These are phyloP conservation scores for Huntiella omanensis DNA, from an alignment of 2,329 filamentous ascomycete species.

Conservation along the genomic window DNA sequence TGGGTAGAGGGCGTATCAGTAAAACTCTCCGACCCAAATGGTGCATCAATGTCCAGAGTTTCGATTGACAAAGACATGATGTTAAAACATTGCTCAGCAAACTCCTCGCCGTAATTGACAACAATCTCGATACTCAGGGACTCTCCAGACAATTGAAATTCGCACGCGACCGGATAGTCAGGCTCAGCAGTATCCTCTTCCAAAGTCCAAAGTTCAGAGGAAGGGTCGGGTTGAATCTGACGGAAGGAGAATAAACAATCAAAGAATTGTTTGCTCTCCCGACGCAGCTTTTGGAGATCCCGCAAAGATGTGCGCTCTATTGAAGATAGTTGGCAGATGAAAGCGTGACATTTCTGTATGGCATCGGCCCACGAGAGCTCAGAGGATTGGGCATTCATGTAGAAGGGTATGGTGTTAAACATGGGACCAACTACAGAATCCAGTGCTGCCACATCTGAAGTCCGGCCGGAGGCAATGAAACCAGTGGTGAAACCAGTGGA, in stretches of 20 bases:
- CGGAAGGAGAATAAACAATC: slow-evolving; percentile 74
- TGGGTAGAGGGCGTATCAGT: no score
- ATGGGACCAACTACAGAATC: slow-evolving; percentile 60
- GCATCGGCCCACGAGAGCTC: slow-evolving; percentile 36
- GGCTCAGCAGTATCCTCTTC: slow-evolving; percentile 28
- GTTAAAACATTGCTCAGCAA: no score
- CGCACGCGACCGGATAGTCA: slow-evolving; percentile 64
- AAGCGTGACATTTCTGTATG: slow-evolving; percentile 47
- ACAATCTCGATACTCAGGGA: background rate
- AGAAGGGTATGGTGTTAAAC: slow-evolving; percentile 76
- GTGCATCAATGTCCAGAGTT: no score
- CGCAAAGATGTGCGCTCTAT: slow-evolving; percentile 67
- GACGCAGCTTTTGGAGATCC: slow-evolving; percentile 63
- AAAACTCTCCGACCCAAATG: no score
- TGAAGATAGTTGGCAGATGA: slow-evolving; percentile 45
- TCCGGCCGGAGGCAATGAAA: slow-evolving; percentile 60
- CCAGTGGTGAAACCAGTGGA: slow-evolving; percentile 39
- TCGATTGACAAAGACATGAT: no score
- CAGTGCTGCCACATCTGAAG: slow-evolving; percentile 45
- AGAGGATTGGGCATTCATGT: slow-evolving; percentile 21
- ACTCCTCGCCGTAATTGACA: background rate
- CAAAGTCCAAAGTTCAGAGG: slow-evolving; percentile 33
- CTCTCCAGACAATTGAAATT: slow-evolving; percentile 25
- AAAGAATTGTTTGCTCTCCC: slow-evolving; percentile 44
- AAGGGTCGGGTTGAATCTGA: slow-evolving; percentile 16